Evolutionary conservation across 441 rosid species (phyloP), one percentile per base, ranked within the genome.

Genomic region (Populus hybrid): DNA sequence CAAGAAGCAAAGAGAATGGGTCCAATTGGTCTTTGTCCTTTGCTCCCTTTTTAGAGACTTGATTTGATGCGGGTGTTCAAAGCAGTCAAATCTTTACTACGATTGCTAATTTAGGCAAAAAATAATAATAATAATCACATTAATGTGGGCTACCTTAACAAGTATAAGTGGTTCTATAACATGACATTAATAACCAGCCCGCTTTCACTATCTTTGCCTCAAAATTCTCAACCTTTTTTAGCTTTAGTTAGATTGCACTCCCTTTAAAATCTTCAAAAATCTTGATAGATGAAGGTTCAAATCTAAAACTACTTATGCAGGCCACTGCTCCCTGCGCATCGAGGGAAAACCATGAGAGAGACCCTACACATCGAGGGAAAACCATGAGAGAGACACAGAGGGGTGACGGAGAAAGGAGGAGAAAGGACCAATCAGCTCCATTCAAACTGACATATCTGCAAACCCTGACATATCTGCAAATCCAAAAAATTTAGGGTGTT

Each of bases 231-330:
- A 40, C 34, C 73, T 36, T 71, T 74, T 67, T 40, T 35, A 59
- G 30, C 21, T 75, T 34, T 35, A 69, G 6, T 68, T 34, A 75
- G 74, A 68, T 50, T 76, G 73, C 66, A 28, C 69, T 67, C 34
- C 75, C 77, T 46, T 66, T 67, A 76, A 83, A 80, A 64, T 84
- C 86, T 76, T 82, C 54, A 74, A 81, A 67, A 63, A 57, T 73
- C 80, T 82, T 34, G 42, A 78, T 77, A 85, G 84, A 30, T 76
- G 67, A 61, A 81, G 76, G 85, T 42, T 80, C 70, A 85, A 81
- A 86, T 77, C 90, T 77, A 70, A 32, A 76, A 70, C 88, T 81
- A 87, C 86, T 84, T 76, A 87, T 82, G 78, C 76, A 75, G 76
- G 68, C 86, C 85, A 81, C 82, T 77, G 50, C 71, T 63, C 74